Base-by-base conservation (phyloP, 768 basidiomycete genomes). In the Russula compacta region DNA sequence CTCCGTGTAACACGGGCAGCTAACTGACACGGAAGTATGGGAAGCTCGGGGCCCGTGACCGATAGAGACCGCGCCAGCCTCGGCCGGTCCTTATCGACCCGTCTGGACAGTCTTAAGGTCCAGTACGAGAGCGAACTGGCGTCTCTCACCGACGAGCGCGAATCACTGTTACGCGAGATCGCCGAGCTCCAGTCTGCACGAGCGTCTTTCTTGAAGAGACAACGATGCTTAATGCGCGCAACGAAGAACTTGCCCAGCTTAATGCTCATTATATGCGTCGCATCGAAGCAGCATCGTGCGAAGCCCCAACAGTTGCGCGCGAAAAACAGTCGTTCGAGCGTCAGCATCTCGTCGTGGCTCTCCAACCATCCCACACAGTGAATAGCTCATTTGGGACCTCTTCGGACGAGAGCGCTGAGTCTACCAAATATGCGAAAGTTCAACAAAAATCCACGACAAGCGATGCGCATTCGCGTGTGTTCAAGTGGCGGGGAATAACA, bases 241-340 rank as follows among this genome's bases (percentile, higher is more conserved):
- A 98, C 74, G 93, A 95, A 68, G 91, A 95, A 71, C 79, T 99
- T 6, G 88, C 89, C 1, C 89, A 93, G 71, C 81, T 98, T 47
- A 89, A 89, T 65, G 81, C 86, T 5, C 87, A 92, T 36, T 90
- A 95, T 64, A 75, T 83, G 10, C 84, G 90, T 39, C 86, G 90
- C 61, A 81, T 90, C 68, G 95, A 97, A 53, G 54, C 63, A 32
- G 63, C 64, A 10, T 60, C 59, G 6, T 56, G 38, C 15, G 69
- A 24, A 24, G 12, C 50, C 10, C 48, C 52, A 21, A 29, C 42
- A 1, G 35, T n/a, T 3, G 42, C 15, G 14, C 49, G 33, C 40
- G 56, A 65, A n/a, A 58, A 44, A 14, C 52, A 21, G 36, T 61
- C 65, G 11, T 42, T 50, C 24, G 67, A 67, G 29, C 51, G 38